Percentiles rank a stretch among this genome's conserved stretches.
These are phyloP conservation scores for Tirmania nivea DNA, from an alignment of 495 filamentous ascomycete genomes.

Conservation along the genomic window DNA sequence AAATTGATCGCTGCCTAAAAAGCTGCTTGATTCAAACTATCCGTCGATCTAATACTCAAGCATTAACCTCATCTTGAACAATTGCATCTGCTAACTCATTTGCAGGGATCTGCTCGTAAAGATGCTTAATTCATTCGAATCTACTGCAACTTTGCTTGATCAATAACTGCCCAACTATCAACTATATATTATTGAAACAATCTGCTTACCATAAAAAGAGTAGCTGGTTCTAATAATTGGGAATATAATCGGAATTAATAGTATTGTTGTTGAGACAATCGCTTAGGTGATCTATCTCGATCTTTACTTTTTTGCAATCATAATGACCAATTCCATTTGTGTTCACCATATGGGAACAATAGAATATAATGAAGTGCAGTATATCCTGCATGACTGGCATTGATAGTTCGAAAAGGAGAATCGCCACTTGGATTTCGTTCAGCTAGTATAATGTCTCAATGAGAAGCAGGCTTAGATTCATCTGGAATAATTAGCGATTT, in stretches of 20 bases:
- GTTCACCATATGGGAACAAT: constrained; percentile 6
- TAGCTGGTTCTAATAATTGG: background rate
- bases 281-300: no score
- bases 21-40: constrained; percentile 1
- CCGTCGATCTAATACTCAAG: background rate
- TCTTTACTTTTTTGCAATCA: constrained; percentile 1
- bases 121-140: constrained; percentile 2
- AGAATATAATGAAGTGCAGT: constrained; percentile 10
- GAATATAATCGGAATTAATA: constrained; percentile 5
- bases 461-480: background rate
- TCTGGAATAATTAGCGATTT: background rate
- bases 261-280: constrained; percentile 4
- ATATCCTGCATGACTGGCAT: constrained; percentile 5
- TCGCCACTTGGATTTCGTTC: background rate
- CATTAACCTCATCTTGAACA: background rate
- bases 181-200: constrained; percentile 9
- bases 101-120: constrained; percentile 7
- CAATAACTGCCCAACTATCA: constrained; percentile 4
- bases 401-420: background rate
- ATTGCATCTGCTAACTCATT: constrained; percentile 5
- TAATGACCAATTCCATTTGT: constrained; percentile 4
- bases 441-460: background rate
- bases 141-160: no score
- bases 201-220: constrained; percentile 2
- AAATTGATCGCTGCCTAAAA: background rate